Conservation (phyloP, 2,329 filamentous ascomycete species). For the Bipolaris zeicola region DNA sequence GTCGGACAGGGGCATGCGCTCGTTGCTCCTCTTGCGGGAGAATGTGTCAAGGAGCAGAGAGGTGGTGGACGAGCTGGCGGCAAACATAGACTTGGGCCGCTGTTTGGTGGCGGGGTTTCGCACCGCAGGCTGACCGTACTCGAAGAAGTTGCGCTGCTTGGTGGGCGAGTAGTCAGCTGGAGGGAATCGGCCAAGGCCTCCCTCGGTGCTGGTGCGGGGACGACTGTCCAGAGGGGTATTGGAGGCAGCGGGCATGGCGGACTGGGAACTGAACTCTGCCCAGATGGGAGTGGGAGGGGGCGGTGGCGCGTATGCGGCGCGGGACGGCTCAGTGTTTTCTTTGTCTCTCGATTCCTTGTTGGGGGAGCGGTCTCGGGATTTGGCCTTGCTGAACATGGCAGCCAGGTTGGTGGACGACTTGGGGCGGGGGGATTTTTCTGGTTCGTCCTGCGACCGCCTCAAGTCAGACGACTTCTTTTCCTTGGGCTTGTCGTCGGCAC, state of each 20-base stretch:
- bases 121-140: slow-evolving; percentile 54
- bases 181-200: slow-evolving; percentile 64
- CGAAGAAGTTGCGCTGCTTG: slow-evolving; percentile 67
- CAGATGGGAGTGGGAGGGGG: slow-evolving; percentile 73
- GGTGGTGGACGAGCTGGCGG: slow-evolving; percentile 51
- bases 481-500: slow-evolving; percentile 44
- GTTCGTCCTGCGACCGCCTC: slow-evolving; percentile 26
- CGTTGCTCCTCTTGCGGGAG: slow-evolving; percentile 45
- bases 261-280: slow-evolving; percentile 68
- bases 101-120: slow-evolving; percentile 35
- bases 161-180: slow-evolving; percentile 64
- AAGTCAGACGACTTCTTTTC: slow-evolving; percentile 42
- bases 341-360: slow-evolving; percentile 66
- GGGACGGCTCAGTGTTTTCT: slow-evolving; percentile 75
- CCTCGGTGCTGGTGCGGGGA: slow-evolving; percentile 51
- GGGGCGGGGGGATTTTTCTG: slow-evolving; percentile 65
- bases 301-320: slow-evolving; percentile 50
- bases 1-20: slow-evolving; percentile 40
- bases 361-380: slow-evolving; percentile 63
- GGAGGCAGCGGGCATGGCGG: slow-evolving; percentile 44
- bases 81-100: slow-evolving; percentile 60
- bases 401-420: slow-evolving; percentile 86
- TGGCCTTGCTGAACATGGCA: slow-evolving; percentile 74
- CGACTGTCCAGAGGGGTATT: slow-evolving; percentile 54
- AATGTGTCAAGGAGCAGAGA: slow-evolving; percentile 49